Conservation (phyloP, 495 filamentous ascomycete genomes). For the Trichoderma gamsii region DNA sequence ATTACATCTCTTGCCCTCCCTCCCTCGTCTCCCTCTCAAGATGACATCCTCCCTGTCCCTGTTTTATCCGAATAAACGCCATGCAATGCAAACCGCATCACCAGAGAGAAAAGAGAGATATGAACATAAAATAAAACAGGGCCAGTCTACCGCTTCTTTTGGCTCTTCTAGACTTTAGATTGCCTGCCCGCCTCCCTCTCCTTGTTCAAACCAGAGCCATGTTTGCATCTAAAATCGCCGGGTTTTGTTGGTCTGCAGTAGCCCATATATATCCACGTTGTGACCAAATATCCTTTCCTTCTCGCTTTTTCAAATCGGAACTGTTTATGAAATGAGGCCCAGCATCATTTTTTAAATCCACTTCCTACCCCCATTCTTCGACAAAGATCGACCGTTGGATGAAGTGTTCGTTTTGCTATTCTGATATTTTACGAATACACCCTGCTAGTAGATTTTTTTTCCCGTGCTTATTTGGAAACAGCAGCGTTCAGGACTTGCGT, state of each 20-base stretch:
- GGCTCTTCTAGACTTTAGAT: background rate
- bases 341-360: background rate
- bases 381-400: background rate
- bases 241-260: background rate
- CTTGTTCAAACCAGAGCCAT: background rate
- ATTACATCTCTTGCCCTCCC: background rate
- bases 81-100: slow-evolving; percentile 19
- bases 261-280: background rate
- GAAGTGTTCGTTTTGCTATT: background rate
- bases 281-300: background rate
- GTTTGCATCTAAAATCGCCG: background rate
- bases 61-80: slow-evolving; percentile 16
- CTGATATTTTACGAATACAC: background rate
- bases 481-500: slow-evolving; percentile 66
- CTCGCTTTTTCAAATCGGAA: background rate
- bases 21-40: background rate
- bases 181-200: background rate
- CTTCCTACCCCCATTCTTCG: background rate
- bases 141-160: slow-evolving; percentile 6
- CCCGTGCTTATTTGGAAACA: slow-evolving; percentile 36
- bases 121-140: background rate
- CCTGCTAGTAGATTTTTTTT: background rate
- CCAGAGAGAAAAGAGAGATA: slow-evolving; percentile 14
- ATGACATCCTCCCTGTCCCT: slow-evolving; percentile 12
- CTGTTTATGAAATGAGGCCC: background rate